phyloP scores from a whole-genome alignment of 306 rosid genomes.

The Phaseolus lunatus region DNA sequence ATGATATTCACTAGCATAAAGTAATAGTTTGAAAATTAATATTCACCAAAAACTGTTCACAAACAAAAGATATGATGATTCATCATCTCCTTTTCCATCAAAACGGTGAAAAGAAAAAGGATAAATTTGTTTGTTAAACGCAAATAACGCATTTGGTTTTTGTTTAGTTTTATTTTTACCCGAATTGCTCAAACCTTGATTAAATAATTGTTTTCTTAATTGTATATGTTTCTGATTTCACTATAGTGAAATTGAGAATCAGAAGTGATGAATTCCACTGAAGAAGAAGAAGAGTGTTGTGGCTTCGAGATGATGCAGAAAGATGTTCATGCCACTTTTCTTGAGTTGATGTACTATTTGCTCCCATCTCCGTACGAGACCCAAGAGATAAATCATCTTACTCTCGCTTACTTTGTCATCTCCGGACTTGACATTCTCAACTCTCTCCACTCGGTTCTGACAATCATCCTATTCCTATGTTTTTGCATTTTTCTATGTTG shows the following conservation, averaged over 20 bases:
- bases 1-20: neutral
- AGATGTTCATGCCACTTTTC: slow-evolving; percentile 65
- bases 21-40: neutral
- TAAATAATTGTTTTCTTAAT: neutral
- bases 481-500: neutral
- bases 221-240: neutral
- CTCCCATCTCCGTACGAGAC: slow-evolving; percentile 69
- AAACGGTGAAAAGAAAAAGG: neutral
- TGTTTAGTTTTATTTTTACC: too few relatives aligned
- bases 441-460: slow-evolving; percentile 58
- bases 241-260: neutral
- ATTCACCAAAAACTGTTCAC: neutral
- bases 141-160: neutral
- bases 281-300: slow-evolving; percentile 31
- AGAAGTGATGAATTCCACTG: slow-evolving; percentile 29
- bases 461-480: neutral
- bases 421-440: slow-evolving; percentile 80
- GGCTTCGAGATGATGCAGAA: slow-evolving; percentile 51
- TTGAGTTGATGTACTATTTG: slow-evolving; percentile 74
- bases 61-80: neutral
- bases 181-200: neutral
- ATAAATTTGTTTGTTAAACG: neutral
- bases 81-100: neutral
- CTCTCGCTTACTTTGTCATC: slow-evolving; percentile 90
- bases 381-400: slow-evolving; percentile 89